Base-by-base conservation (phyloP, 257 asterid species). In the Jasminum sambac region DNA sequence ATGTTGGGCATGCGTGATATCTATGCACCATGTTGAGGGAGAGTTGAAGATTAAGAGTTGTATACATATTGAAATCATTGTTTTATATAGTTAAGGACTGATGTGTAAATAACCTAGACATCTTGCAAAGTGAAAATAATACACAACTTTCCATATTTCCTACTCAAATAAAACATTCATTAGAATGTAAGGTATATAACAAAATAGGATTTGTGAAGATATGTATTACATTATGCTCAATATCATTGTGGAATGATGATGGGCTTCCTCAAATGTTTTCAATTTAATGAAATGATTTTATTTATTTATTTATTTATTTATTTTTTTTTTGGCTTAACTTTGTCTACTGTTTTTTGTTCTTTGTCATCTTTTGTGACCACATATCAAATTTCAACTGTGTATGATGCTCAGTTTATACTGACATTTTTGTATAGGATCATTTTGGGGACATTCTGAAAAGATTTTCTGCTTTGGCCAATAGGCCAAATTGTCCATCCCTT, bases 371-470 rank as follows among this genome's bases (percentile, higher is more conserved):
- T 55, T 12, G 23, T 44, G n/a, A 46, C 42, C n/a, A 26, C 34
- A 44, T 14, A 17, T 59, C 17, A 46, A 10, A 30, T 41, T 61
- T 42, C 5, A 65, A 42, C 58, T 16, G n/a, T 50, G 24, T 66
- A 11, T 21, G 21, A 55, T 52, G 67, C 60, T 41, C 36, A 25
- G 23, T 11, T 66, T 16, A 11, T 25, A 13, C 43, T 41, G 58
- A 13, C 10, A 36, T 62, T 55, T 2, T 21, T 5, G 14, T 55
- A 21, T 55, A 23, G 34, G 61, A 55, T 55, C 30, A 55, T 55
- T 21, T 62, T 62, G 64, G 36, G 70, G 44, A 17, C 41, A 19
- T 34, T 30, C 38, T 63, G 63, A 58, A 52, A 43, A 30, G 48
- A 42, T 38, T 3, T 25, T 21, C 37, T 61, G 23, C 39, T 12